Evolutionary conservation across 176 grass and related monocot genomes (phyloP), one percentile per base, ranked within the genome.

Genomic region (Themeda triandra): DNA sequence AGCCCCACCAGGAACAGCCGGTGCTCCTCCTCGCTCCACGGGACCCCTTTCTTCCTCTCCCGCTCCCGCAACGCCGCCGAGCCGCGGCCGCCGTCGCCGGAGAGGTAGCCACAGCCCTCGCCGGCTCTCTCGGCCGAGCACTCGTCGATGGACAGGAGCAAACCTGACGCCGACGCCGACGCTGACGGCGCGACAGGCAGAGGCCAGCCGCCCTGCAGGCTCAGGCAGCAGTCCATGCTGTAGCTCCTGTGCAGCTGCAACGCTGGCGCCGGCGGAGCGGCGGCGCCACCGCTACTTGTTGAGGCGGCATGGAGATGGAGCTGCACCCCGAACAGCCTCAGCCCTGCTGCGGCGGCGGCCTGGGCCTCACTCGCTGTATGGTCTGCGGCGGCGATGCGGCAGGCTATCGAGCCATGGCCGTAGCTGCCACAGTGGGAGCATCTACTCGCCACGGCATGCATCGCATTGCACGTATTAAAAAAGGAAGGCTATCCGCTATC

Each of bases 301-400:
- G 59, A 25, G 12, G n/a, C 24, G 24, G 12, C 11, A 51, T 82
- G 76, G 24, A 96, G 84, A 51, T 82, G 76, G 24, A 96, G 84
- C 89, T 91, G 88, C 81, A 96, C 91, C 1, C 94, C 94, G 58
- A 96, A 96, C 18, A 96, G 77, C 79, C 84, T 83, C 67, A 89
- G 32, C 17, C 84, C 81, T 28, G 44, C 67, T 12, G 44, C 58
- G 40, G 13, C 65, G 5, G 46, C 74, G 33, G 33, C 33, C 33
- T 35, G 33, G 33, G 33, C 41, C 5, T 69, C 46, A 35, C 45
- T 15, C 33, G 49, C 89, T 35, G 33, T 60, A 42, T 44, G 49
- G 49, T 10, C 73, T 14, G 60, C 13, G 59, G 72, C 2, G 72
- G 40, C 31, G 44, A 28, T 44, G 79, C 78, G 54, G 72, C 81